Evolutionary conservation across 805 yeast genomes (phyloP), one percentile per base, ranked within the genome.

Genomic region (Candida caryicola): DNA sequence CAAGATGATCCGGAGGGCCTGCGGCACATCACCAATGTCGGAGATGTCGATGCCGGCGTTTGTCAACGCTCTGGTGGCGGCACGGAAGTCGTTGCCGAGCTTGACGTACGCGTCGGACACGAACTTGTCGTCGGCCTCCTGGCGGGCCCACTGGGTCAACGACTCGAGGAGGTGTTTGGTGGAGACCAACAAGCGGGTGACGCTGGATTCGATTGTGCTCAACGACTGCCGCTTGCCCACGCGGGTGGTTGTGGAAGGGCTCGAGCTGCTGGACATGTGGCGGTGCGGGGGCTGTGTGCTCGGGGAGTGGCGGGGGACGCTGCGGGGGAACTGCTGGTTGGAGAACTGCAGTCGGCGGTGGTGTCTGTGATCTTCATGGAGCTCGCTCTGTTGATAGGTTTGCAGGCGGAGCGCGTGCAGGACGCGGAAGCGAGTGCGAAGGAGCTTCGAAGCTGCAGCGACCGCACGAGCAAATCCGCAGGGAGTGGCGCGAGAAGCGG

Each of bases 61-160:
- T 4, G 80, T 66, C 57, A 91, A 90, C 2, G 95, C 85, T 43
- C 87, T 74, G 16, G 90, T 80, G 1, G 95, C 86, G 3, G 85
- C 78, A 49, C 91, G 81, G 69, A 89, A 93, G 60, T 91, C 97
- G 54, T 90, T 93, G 0, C 99, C 99, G 19, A 93, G 73, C 47
- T 79, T 82, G 12, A 93, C 99, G 58, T 88, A 93, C 3, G 89
- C 85, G 51, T 89, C 87, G 2, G 96, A 87, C 2, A 93, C 97
- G 45, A 78, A 86, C 39, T 77, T 77, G 32, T 90, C 98, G 17
- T 82, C 74, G 4, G 87, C 89, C n/a, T 76, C 72, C 16, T 77
- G 79, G 44, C 78, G 73, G 1, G 98, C 90, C 99, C 99, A 93
- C 44, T 80, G 86, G 0, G 95, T 87, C 36, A 93, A 66, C 13